Evolutionary conservation across 2,329 filamentous ascomycete species (phyloP), one percentile per base, ranked within the genome.

Genomic region (Rhinocladiella mackenziei): DNA sequence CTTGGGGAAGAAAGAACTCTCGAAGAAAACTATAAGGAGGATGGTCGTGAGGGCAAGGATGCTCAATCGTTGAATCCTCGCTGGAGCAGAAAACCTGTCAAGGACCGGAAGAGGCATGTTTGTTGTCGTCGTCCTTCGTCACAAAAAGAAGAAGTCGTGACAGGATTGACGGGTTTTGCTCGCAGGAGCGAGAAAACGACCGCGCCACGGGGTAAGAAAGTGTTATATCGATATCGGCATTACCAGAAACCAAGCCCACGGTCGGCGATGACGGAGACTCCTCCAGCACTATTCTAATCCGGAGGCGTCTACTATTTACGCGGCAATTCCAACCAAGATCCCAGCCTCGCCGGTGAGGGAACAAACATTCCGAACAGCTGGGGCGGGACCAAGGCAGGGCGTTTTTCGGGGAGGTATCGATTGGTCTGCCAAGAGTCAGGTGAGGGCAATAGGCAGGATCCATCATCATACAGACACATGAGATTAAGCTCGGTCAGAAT

Each of bases 81-180:
- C 45, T 5, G 49, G 49, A 25, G 45, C 49, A n/a, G 49, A 43
- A 39, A 52, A 43, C 8, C 39, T 37, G 19, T 49, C 49, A 22
- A 49, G 39, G 8, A 38, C 26, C n/a, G 49, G 45, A 20, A 43
- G 31, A 39, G 39, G 28, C 49, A 52, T 52, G 20, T 51, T 41
- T 8, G 23, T 17, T 23, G 30, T 45, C n/a, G 33, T 42, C 30
- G 26, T 34, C 41, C 33, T 45, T 31, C 23, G 26, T 32, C 20
- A 17, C 15, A 25, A 9, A 33, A 30, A 39, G n/a, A 30, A 17
- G 30, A 20, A 30, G 11, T n/a, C 11, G 7, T 7, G 22, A 25
- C 6, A 20, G 17, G 18, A 5, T 38, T 4, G 22, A 11, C 30
- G 30, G 30, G 30, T 17, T 25, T 23, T 15, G 31, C 11, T 26